A percentile compares a stretch with the other conserved stretches of the same genome.
Conservation (phyloP, 108 stramenopile species). For the Fragilaria crotonensis region DNA sequence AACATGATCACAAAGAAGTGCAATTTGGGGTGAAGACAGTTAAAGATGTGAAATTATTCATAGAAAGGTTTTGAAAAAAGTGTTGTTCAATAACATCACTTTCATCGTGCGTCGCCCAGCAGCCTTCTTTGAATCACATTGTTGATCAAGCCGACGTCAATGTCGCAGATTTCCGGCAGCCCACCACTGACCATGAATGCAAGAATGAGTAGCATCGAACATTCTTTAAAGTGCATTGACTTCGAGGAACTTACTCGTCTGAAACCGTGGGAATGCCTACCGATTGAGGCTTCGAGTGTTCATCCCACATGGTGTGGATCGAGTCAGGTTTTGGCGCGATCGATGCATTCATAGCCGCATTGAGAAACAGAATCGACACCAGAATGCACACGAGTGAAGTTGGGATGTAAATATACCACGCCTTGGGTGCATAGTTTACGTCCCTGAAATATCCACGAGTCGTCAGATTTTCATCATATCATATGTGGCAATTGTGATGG, state of each 20-base stretch:
- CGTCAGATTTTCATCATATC: too few species aligned
- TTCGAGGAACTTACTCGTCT: too few species aligned
- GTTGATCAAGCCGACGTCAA: conserved; percentile 4
- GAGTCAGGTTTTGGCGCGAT: neutral
- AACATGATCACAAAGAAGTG: too few species aligned
- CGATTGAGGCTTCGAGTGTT: neutral
- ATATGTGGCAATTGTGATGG: neutral
- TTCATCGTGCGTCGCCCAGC: too few species aligned
- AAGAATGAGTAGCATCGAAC: too few species aligned
- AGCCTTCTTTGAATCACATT: too few species aligned
- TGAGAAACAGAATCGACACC: neutral
- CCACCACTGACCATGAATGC: neutral
- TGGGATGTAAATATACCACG: neutral
- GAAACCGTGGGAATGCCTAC: too few species aligned
- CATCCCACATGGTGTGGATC: neutral
- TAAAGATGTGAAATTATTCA: too few species aligned
- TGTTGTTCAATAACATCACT: too few species aligned
- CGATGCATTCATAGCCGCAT: neutral
- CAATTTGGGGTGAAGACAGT: too few species aligned
- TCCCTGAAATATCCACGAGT: neutral
- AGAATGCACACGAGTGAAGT: neutral
- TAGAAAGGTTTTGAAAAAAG: too few species aligned
- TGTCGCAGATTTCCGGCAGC: conserved; percentile 1
- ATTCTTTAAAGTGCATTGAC: too few species aligned
- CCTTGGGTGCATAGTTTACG: neutral